These are phyloP conservation scores for Podila epicladia DNA, from an alignment of 192 early-diverging fungal genomes.

Conservation along the genomic window DNA sequence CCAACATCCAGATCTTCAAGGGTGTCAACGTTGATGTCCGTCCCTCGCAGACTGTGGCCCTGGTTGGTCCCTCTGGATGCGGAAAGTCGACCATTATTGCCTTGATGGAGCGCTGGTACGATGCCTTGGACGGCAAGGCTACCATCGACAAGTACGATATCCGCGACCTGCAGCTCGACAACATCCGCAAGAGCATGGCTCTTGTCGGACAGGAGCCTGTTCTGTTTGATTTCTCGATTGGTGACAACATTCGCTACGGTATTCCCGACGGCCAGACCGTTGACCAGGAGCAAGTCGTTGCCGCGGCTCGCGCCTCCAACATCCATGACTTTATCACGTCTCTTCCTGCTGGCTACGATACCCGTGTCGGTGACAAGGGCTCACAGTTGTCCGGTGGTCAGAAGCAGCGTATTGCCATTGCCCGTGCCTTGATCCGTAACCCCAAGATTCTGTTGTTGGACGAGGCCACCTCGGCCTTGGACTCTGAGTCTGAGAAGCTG, in stretches of 20 bases:
- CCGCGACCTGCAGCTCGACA: constrained; percentile 64
- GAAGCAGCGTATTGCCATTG: constrained; percentile 78
- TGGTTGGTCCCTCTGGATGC: constrained; percentile 85
- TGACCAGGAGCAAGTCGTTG: constrained; percentile 57
- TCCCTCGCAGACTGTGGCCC: constrained; percentile 79
- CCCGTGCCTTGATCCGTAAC: constrained; percentile 72
- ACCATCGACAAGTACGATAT: constrained; percentile 71
- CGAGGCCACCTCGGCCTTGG: constrained; percentile 87
- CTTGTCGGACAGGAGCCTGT: constrained; percentile 79
- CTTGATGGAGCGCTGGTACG: constrained; percentile 54
- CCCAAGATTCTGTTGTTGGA: constrained; percentile 82
- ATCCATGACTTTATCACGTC: constrained; percentile 63
- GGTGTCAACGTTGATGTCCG: constrained; percentile 57
- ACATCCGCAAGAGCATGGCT: constrained; percentile 74
- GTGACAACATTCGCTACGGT: constrained; percentile 70
- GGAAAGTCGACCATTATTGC: constrained; percentile 71
- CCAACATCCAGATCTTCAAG: constrained; percentile 62
- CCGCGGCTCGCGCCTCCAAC: constrained; percentile 61
- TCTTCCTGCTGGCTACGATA: constrained; percentile 67
- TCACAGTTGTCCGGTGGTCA: constrained; percentile 73
- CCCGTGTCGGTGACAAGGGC: constrained; percentile 70
- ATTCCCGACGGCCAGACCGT: constrained; percentile 53
- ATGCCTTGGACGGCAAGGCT: constrained; percentile 61
- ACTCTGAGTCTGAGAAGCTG: constrained; percentile 81
- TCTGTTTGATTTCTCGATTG: constrained; percentile 67